Percentiles rank a stretch among this genome's conserved stretches.
Evolutionary conservation across 192 early-diverging fungal genomes (phyloP).

Genomic region (Allomyces javanicus): DNA sequence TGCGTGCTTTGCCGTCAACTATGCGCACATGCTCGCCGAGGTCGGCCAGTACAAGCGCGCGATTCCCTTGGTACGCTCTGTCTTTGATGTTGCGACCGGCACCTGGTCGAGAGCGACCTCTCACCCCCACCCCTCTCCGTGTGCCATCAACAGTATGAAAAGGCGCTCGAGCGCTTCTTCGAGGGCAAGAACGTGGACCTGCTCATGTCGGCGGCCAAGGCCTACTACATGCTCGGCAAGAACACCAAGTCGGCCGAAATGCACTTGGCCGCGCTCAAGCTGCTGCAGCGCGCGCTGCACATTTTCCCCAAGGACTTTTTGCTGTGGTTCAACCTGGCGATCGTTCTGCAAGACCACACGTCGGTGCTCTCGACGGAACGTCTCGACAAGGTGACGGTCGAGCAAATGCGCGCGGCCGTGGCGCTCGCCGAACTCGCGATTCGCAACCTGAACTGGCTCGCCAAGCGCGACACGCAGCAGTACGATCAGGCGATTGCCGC

Average conservation of each 20-base stretch:
- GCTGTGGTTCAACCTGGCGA: conserved; percentile 24
- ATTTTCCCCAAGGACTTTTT: conserved; percentile 12
- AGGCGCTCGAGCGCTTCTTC: conserved; percentile 28
- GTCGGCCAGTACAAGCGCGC: conserved; percentile 54
- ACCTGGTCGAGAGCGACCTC: neutral
- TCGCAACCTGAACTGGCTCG: conserved; percentile 17
- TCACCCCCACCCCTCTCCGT: neutral
- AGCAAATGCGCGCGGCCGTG: conserved; percentile 14
- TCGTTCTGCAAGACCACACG: conserved; percentile 31
- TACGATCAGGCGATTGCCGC: conserved; percentile 43
- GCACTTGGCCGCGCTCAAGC: neutral
- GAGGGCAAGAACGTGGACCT: conserved; percentile 27
- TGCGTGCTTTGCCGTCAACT: conserved; percentile 38
- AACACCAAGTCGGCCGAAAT: neutral
- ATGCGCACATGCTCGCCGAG: conserved; percentile 57
- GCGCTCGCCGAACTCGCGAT: conserved; percentile 1
- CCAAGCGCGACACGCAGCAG: conserved; percentile 19
- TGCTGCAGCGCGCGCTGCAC: conserved; percentile 6
- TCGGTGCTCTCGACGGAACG: conserved; percentile 9
- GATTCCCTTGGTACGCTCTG: conserved; percentile 34
- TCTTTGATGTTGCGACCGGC: neutral
- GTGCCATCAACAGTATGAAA: conserved; percentile 36
- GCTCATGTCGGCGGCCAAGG: conserved; percentile 30
- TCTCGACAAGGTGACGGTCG: neutral
- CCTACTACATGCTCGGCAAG: conserved; percentile 17